These are phyloP conservation scores for Candida corydali DNA, from an alignment of 805 yeast species.

Conservation along the genomic window DNA sequence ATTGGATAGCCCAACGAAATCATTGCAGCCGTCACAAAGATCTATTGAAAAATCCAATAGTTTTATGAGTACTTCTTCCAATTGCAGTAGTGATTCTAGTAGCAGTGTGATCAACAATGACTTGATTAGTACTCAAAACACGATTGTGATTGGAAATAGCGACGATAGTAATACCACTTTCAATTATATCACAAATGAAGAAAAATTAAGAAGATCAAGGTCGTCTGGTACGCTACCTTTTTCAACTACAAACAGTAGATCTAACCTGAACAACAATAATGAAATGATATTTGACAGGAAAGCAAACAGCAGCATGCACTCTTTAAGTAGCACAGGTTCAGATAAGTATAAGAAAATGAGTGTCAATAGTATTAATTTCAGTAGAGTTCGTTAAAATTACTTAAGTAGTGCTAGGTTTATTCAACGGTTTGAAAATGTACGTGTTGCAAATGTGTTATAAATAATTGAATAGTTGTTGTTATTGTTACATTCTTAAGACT, in stretches of 20 bases:
- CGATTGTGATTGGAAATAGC: constrained; percentile 1
- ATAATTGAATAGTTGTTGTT: too few species aligned
- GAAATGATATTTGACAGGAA: background rate
- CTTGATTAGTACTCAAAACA: background rate
- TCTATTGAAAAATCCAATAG: background rate
- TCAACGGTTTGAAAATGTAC: too few species aligned
- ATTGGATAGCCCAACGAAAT: constrained; percentile 8
- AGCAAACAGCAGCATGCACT: constrained; percentile 3
- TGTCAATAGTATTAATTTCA: constrained; percentile 21
- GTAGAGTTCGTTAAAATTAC: constrained; percentile 20
- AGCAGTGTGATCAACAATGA: too few species aligned
- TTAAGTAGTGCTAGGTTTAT: too few species aligned
- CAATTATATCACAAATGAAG: constrained; percentile 3
- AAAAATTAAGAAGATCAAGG: constrained; percentile 15
- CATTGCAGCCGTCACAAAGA: background rate
- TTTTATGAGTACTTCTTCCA: constrained; percentile 4
- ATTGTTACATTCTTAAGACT: too few species aligned
- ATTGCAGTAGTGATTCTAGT: constrained; percentile 5
- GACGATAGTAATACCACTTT: background rate
- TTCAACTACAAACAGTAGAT: too few species aligned
- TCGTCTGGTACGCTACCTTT: constrained; percentile 14
- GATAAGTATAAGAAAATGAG: constrained; percentile 12
- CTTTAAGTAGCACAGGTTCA: constrained; percentile 4
- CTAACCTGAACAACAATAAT: background rate
- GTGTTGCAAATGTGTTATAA: too few species aligned